Evolutionary conservation across 2,329 filamentous ascomycete genomes (phyloP), one percentile per base, ranked within the genome.

Genomic region (Nothophoma quercina): DNA sequence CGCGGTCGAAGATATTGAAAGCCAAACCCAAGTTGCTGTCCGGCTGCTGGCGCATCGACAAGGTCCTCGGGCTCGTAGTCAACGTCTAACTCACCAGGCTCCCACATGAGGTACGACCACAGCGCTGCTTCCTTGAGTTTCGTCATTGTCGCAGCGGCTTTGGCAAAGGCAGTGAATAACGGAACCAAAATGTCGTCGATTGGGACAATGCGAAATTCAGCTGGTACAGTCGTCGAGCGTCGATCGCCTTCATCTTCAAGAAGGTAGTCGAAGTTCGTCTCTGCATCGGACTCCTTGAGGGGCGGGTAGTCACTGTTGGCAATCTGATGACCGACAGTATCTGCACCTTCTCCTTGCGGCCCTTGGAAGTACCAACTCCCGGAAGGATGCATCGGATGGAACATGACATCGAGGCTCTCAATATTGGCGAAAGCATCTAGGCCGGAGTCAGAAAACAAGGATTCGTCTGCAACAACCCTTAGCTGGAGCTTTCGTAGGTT

Each of bases 291-390:
- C n/a, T 40, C 25, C 16, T 55, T 41, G 5, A 58, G 36, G 7
- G 59, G 58, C 30, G 56, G 55, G n/a, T 58, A 61, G 7, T 35
- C 38, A n/a, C 12, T 38, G 47, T 30, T 53, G 23, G 4, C 55
- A 25, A 5, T 22, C n/a, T n/a, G 36, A 15, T 26, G 33, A 15
- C 18, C 15, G n/a, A 33, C 28, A 7, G 45, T 33, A 28, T 16
- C 23, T 1, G n/a, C 18, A 8, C 57, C 52, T 46, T 56, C 54
- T 9, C 59, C 57, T 2, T 36, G 26, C 10, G 56, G 61, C 7
- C 61, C 59, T 16, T 55, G 5, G 22, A 64, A 62, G 30, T 63
- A 66, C 56, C 56, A 63, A 6, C 3, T 2, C 2, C 63, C 61
- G 4, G 56, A 63, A 1, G 63, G 61, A 4, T n/a, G 34, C 2